Evolutionary conservation across 805 yeast species (phyloP).

Genomic region (Saccharomycopsis fibuligera): DNA sequence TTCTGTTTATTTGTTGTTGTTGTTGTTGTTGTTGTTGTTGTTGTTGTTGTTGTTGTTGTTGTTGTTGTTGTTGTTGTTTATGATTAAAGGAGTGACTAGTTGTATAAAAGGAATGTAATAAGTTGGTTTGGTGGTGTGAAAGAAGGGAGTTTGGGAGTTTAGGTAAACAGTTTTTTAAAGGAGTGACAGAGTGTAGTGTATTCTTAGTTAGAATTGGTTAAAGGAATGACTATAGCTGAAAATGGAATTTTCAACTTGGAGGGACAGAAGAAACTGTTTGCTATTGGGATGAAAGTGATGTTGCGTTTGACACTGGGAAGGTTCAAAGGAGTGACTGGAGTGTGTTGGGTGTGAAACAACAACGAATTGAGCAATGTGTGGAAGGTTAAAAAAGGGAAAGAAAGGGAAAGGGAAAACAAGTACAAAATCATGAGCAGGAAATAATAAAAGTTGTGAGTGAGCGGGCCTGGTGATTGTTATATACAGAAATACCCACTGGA

Average conservation of each 20-base stretch:
- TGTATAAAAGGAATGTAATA: not conserved
- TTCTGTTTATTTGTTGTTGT: not conserved
- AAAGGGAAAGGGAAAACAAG: not conserved
- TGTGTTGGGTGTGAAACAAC: not conserved
- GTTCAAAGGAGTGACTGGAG: conserved; percentile 2
- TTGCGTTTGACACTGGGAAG: not conserved
- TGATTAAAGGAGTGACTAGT: conserved; percentile 11
- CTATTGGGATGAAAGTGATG: not conserved
- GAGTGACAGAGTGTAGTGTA: conserved; percentile 1
- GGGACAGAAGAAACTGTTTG: not conserved
- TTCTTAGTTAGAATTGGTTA: too few relatives aligned
- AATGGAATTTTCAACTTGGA: not conserved
- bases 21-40: not conserved
- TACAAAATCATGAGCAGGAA: not conserved
- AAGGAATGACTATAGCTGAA: conserved; percentile 18
- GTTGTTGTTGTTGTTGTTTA: not conserved
- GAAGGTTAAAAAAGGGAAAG: not conserved
- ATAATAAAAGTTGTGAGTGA: not conserved
- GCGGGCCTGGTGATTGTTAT: not conserved
- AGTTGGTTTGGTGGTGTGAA: not conserved
- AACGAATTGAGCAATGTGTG: too few relatives aligned
- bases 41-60: not conserved
- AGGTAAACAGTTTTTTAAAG: not conserved
- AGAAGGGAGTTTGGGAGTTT: not conserved
- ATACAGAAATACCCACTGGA: not conserved